Conservation (phyloP, 805 yeast species). For the Candida orba region DNA sequence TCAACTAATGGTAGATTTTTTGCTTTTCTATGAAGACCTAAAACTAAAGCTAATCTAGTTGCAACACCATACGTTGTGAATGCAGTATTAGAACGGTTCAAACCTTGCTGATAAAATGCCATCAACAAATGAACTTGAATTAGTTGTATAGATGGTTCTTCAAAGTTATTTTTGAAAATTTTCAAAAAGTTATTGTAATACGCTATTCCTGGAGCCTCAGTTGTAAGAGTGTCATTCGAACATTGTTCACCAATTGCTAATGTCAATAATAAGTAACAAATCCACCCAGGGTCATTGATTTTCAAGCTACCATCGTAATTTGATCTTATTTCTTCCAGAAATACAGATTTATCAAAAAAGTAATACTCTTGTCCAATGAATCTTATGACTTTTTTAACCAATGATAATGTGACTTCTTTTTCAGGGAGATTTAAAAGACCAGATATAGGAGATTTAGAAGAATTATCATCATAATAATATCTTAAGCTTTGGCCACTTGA, state of each 20-base stretch:
- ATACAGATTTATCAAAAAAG: constrained; percentile 12
- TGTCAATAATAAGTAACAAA: constrained; percentile 18
- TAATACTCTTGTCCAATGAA: constrained; percentile 21
- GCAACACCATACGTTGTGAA: constrained; percentile 31
- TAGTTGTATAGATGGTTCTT: constrained; percentile 26
- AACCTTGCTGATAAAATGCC: constrained; percentile 30
- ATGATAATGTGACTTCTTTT: constrained; percentile 9
- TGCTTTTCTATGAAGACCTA: constrained; percentile 27
- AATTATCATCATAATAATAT: constrained; percentile 14
- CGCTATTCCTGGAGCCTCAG: constrained; percentile 20
- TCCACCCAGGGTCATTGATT: constrained; percentile 11
- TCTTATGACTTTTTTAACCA: constrained; percentile 15
- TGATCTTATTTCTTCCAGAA: constrained; percentile 9
- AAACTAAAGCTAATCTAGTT: constrained; percentile 24
- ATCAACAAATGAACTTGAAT: constrained; percentile 29
- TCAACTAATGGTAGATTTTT: constrained; percentile 17
- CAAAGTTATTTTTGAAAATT: constrained; percentile 25
- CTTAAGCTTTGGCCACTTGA: constrained; percentile 8
- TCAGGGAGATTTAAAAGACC: constrained; percentile 12
- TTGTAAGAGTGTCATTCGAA: constrained; percentile 9
- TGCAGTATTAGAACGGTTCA: constrained; percentile 30
- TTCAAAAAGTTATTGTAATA: constrained; percentile 26
- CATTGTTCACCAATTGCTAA: constrained; percentile 25
- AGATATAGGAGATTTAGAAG: constrained; percentile 1
- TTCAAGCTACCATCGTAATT: constrained; percentile 9